Base-by-base conservation (phyloP, 2,329 filamentous ascomycete genomes). In the Aspergillus hortae region DNA sequence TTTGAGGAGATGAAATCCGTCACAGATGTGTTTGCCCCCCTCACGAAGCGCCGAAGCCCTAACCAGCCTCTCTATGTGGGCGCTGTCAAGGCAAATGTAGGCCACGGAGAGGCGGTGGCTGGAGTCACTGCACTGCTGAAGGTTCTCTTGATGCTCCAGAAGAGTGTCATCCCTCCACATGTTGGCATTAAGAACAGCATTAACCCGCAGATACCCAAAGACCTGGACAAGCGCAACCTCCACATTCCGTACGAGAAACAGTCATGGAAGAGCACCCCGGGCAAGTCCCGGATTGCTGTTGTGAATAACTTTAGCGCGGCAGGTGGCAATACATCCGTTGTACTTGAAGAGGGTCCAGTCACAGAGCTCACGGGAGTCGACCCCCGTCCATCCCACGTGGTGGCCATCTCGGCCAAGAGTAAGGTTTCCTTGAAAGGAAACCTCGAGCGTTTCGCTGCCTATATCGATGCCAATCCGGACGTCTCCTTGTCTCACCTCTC, bases 291-390 rank as follows among this genome's bases (percentile, higher is more conserved):
- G 32, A 6, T 6, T 35, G 79, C 3, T 1, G 67, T 75, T 14
- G 68, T 87, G 56, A 89, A 89, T 73, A 88, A 87, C 67, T 89
- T 88, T 62, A 80, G 80, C 56, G 87, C 87, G 2, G 83, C 86
- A 23, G 86, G 86, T 48, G 86, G 86, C 9, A 90, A 90, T 68
- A 88, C 86, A 1, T 81, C 84, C 14, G 65, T 89, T 21, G 67
- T 89, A 4, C 62, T 89, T 1, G 82, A 87, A 17, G 17, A 17
- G 17, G 17, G 17, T 17, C 17, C 17, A 17, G 17, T 17, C 17
- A 17, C 17, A 17, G 17, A 17, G 17, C 17, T 17, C 17, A 17
- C 17, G 17, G 17, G 17, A 17, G 17, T 17, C 17, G 17, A 17
- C 57, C 74, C 81, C 6, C 79, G 85, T 17, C 71, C 68, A n/a